Evolutionary conservation across 495 filamentous ascomycete species (phyloP).

Genomic region (Hypoxylon lienhwacheense): DNA sequence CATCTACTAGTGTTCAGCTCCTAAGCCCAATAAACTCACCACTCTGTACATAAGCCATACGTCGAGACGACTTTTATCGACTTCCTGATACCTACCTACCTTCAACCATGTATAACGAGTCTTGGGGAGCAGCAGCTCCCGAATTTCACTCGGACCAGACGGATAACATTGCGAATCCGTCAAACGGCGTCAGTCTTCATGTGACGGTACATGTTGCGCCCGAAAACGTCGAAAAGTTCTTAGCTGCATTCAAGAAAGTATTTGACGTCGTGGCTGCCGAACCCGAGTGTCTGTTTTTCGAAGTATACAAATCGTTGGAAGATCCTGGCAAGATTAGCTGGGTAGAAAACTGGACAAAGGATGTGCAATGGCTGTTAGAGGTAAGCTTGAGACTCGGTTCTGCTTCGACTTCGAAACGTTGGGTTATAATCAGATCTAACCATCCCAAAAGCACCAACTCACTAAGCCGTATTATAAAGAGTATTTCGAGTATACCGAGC

Average conservation of each 20-base stretch:
- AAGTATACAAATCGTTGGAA: constrained; percentile 47
- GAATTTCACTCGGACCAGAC: constrained; percentile 1
- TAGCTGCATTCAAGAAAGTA: constrained; percentile 43
- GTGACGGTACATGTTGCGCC: constrained; percentile 49
- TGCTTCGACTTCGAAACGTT: background rate
- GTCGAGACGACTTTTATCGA: no score
- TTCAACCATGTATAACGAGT: constrained; percentile 1
- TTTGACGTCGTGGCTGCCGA: constrained; percentile 50
- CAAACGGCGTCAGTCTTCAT: constrained; percentile 41
- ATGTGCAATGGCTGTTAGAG: constrained; percentile 46
- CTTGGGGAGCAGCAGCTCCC: background rate
- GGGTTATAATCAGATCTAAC: constrained; percentile 6
- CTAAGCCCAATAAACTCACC: no score
- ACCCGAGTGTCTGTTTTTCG: constrained; percentile 54
- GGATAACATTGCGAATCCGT: background rate
- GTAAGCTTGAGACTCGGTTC: constrained; percentile 27
- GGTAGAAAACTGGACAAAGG: constrained; percentile 52
- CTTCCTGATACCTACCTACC: background rate
- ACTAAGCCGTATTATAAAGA: constrained; percentile 56
- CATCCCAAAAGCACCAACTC: constrained; percentile 45
- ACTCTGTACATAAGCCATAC: no score
- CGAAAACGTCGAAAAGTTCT: constrained; percentile 46
- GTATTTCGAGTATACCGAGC: constrained; percentile 50
- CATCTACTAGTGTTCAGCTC: no score
- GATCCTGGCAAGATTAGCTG: constrained; percentile 49